Evolutionary conservation across 805 yeast species (phyloP).

Genomic region (Yarrowia sp.): DNA sequence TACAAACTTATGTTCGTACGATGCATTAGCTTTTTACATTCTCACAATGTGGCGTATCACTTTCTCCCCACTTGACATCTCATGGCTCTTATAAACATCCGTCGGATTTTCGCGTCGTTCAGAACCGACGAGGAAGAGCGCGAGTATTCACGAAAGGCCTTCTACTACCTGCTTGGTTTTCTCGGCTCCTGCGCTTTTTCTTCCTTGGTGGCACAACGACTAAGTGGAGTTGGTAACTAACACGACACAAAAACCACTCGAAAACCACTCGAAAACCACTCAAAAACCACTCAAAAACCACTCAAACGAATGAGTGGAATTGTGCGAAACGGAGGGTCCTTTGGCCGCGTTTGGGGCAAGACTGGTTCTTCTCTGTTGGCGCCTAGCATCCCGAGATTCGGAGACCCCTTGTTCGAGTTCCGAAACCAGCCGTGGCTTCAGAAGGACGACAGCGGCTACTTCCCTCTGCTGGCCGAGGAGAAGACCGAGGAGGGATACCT

Average conservation of each 20-base stretch:
- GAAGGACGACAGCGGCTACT: background rate
- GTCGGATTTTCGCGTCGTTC: conserved; percentile 81
- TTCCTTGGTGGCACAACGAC: conserved; percentile 73
- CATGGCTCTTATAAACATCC: conserved; percentile 71
- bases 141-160: conserved; percentile 73
- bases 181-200: conserved; percentile 81
- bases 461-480: conserved; percentile 28
- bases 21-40: no score
- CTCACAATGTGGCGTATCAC: background rate
- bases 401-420: conserved; percentile 6
- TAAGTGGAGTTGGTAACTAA: conserved; percentile 23
- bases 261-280: no score
- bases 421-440: conserved; percentile 1
- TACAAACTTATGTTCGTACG: no score
- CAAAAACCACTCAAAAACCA: no score
- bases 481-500: conserved; percentile 10
- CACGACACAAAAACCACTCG: background rate
- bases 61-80: background rate
- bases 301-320: conserved; percentile 18
- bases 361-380: background rate
- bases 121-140: conserved; percentile 88
- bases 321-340: conserved; percentile 2
- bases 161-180: conserved; percentile 71
- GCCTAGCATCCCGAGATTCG: background rate
- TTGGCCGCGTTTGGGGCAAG: conserved; percentile 26